Percentiles rank a stretch among this genome's conserved stretches.
Evolutionary conservation across 345 rosid genomes (phyloP).

Genomic region (Rhodamnia rubescens): DNA sequence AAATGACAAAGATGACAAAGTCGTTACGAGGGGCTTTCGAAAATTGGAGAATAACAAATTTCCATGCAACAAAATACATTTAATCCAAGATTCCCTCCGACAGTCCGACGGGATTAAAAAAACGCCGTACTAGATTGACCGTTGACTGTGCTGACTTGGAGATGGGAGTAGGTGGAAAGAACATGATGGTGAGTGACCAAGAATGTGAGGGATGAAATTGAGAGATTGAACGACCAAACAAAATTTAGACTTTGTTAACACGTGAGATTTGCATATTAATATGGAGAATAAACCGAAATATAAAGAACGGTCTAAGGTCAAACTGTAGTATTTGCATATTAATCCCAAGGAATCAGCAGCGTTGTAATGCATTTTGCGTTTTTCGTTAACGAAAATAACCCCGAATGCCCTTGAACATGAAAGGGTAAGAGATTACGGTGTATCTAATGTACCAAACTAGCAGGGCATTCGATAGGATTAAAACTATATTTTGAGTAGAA

Average conservation of each 20-base stretch:
- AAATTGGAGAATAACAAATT: background rate
- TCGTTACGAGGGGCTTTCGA: background rate
- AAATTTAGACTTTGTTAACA: too few relatives aligned
- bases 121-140: background rate
- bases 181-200: background rate
- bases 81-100: background rate
- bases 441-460: background rate
- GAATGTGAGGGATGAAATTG: background rate
- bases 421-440: background rate
- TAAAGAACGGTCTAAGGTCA: background rate
- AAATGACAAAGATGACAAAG: fast-evolving
- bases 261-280: too few relatives aligned
- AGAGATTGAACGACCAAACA: background rate
- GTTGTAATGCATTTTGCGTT: too few relatives aligned
- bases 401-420: background rate
- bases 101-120: background rate
- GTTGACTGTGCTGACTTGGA: background rate
- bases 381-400: background rate
- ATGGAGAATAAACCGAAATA: background rate
- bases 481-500: background rate
- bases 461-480: background rate
- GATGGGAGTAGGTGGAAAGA: background rate
- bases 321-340: too few relatives aligned
- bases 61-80: background rate
- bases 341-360: too few relatives aligned